Evolutionary conservation across 2,329 filamentous ascomycete species (phyloP).

Genomic region (Colletotrichum plurivorum): DNA sequence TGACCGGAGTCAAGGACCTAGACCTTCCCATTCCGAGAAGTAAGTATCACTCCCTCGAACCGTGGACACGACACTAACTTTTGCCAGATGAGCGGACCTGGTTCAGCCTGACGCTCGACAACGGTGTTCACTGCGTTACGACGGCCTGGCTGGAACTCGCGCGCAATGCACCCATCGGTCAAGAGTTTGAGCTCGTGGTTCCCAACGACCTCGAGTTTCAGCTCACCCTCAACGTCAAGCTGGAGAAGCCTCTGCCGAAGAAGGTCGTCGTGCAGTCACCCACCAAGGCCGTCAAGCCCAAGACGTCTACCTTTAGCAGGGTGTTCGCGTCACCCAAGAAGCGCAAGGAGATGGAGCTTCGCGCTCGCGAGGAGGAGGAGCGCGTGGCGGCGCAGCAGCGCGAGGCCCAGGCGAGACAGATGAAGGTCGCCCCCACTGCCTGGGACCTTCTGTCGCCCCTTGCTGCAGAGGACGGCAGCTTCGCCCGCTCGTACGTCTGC

Average conservation of each 20-base stretch:
- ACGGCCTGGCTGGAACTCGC: slow-evolving; percentile 95
- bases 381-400: slow-evolving; percentile 75
- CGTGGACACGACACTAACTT: slow-evolving; percentile 44
- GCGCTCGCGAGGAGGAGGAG: slow-evolving; percentile 86
- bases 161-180: slow-evolving; percentile 92
- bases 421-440: slow-evolving; percentile 75
- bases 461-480: slow-evolving; percentile 92
- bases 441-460: slow-evolving; percentile 92
- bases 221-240: slow-evolving; percentile 94
- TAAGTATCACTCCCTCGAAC: slow-evolving; percentile 58
- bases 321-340: slow-evolving; percentile 97
- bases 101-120: slow-evolving; percentile 98
- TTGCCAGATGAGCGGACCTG: slow-evolving; percentile 84
- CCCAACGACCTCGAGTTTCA: slow-evolving; percentile 99
- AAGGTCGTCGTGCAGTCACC: slow-evolving; percentile 65
- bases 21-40: slow-evolving; percentile 92
- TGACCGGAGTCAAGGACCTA: slow-evolving; percentile 97
- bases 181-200: slow-evolving; percentile 98
- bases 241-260: slow-evolving; percentile 82
- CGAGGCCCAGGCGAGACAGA: slow-evolving; percentile 75
- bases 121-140: slow-evolving; percentile 97
- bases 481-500: slow-evolving; percentile 93
- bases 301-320: slow-evolving; percentile 90
- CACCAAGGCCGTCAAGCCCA: slow-evolving; percentile 76
- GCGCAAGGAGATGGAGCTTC: slow-evolving; percentile 92